Conservation (phyloP, 2,329 filamentous ascomycete genomes). For the Leptographium flavum region DNA sequence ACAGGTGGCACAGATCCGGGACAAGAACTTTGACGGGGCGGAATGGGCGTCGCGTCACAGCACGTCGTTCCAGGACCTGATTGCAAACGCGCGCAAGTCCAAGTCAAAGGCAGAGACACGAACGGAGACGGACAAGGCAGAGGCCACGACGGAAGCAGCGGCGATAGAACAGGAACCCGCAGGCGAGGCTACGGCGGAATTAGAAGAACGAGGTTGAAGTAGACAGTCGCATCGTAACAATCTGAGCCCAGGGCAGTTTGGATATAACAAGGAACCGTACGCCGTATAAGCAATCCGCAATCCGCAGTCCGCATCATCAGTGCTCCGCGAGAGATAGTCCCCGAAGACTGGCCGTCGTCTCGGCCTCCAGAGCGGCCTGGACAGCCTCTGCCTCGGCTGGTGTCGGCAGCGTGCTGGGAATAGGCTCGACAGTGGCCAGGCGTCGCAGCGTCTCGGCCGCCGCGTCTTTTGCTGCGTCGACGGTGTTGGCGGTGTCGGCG, state of each 20-base stretch:
- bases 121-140: neutral
- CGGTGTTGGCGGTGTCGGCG: neutral
- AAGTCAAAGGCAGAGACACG: conserved; percentile 21
- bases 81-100: conserved; percentile 56
- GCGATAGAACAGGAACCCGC: no score
- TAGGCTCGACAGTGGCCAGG: conserved; percentile 32
- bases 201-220: no score
- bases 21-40: conserved; percentile 74
- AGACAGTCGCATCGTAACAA: no score
- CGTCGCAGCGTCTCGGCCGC: conserved; percentile 24
- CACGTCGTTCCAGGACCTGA: conserved; percentile 62
- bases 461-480: conserved; percentile 5
- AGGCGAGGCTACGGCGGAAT: neutral
- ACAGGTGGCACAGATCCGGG: conserved; percentile 46
- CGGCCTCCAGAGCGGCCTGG: conserved; percentile 5
- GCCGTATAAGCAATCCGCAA: neutral
- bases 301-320: neutral
- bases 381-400: neutral
- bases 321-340: conserved; percentile 21
- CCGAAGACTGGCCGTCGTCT: conserved; percentile 10
- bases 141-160: neutral
- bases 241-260: no score
- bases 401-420: neutral
- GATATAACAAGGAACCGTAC: no score
- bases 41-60: conserved; percentile 64